Percentiles rank a stretch among this genome's conserved stretches.
phyloP scores from a whole-genome alignment of 2,329 filamentous ascomycete species.

The Ophiostoma montium region DNA sequence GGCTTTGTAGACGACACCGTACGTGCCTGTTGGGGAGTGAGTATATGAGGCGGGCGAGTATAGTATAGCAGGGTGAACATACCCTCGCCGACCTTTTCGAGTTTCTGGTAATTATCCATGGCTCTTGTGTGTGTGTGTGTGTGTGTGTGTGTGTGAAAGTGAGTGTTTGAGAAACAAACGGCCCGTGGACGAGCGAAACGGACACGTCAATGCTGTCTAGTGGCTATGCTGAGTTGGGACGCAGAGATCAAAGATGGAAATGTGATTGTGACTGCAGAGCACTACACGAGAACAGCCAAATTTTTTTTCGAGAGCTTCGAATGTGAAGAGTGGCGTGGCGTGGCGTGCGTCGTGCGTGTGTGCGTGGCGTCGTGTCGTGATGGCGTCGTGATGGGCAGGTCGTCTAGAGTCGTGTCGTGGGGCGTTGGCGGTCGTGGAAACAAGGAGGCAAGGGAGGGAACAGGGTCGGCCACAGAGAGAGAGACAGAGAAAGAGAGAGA shows the following conservation, averaged over 20 bases:
- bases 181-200: too few species aligned
- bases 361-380: background rate
- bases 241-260: too few species aligned
- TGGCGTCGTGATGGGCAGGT: background rate
- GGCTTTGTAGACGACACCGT: conserved; percentile 86
- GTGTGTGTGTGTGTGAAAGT: too few species aligned
- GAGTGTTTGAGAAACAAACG: background rate
- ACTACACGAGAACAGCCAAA: background rate
- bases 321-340: too few species aligned
- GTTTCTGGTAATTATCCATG: conserved; percentile 89
- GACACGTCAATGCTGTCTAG: background rate
- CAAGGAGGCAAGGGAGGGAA: background rate
- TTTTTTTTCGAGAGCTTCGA: too few species aligned
- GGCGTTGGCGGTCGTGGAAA: conserved; percentile 2
- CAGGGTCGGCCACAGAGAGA: conserved; percentile 1
- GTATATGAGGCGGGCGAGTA: background rate
- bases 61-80: conserved; percentile 19
- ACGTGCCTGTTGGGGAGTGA: conserved; percentile 50
- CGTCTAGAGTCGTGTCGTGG: conserved; percentile 2
- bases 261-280: too few species aligned
- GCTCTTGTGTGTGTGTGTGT: background rate
- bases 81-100: conserved; percentile 90
- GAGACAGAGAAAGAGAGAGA: background rate
- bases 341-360: too few species aligned
- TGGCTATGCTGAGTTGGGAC: background rate